Conservation (phyloP, 345 rosid species). For the Brassica nigra region DNA sequence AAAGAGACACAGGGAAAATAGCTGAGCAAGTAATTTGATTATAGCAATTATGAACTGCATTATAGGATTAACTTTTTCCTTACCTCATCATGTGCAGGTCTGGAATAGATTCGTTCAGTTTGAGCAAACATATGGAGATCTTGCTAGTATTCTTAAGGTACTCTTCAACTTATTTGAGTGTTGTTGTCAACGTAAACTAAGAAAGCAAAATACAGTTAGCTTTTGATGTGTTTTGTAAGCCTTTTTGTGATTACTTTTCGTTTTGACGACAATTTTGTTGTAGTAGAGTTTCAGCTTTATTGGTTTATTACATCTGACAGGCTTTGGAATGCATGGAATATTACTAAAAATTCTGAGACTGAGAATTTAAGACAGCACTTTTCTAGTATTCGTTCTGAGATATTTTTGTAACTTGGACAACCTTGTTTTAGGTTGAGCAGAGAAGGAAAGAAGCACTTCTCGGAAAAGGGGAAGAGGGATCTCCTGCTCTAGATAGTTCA, state of each 20-base stretch:
- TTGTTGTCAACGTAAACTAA: not conserved
- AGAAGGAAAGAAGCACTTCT: conserved; percentile 92
- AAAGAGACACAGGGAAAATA: conserved; percentile 4
- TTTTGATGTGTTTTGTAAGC: not conserved
- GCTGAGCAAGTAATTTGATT: conserved; percentile 4
- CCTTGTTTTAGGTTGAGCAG: conserved; percentile 73
- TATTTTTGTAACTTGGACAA: conserved; percentile 1
- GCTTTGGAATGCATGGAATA: conserved; percentile 15
- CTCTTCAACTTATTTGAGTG: conserved; percentile 10
- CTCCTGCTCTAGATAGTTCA: conserved; percentile 59
- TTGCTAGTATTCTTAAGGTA: conserved; percentile 92
- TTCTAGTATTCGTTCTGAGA: not conserved
- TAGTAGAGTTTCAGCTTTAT: conserved; percentile 3
- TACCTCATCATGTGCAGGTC: conserved; percentile 53
- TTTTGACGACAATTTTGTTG: conserved; percentile 13
- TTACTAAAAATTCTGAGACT: conserved; percentile 7
- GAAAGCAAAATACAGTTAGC: not conserved
- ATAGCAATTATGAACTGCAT: conserved; percentile 11
- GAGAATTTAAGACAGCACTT: not conserved
- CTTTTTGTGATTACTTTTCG: not conserved
- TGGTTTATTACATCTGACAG: not conserved
- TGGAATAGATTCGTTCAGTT: conserved; percentile 85
- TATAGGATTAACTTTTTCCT: conserved; percentile 5
- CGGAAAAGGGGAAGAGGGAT: conserved; percentile 67
- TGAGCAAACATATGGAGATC: conserved; percentile 94